Evolutionary conservation across 306 rosid genomes (phyloP), one percentile per base, ranked within the genome.

Genomic region (Quercus wislizeni): DNA sequence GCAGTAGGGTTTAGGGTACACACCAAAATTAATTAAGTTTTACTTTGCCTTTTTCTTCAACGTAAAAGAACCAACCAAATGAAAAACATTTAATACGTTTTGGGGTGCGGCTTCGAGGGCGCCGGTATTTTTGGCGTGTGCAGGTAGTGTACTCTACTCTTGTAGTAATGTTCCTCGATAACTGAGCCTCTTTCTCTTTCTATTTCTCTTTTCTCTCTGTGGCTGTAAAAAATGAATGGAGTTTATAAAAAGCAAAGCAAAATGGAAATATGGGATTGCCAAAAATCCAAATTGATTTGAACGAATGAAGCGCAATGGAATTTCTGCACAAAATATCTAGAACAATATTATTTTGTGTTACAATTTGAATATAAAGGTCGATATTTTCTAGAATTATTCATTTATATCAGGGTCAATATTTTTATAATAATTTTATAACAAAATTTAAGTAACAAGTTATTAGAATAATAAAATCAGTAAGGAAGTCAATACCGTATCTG

Each of bases 71-170:
- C n/a, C 6, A 11, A 68, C 20, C 75, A 46, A 73, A 12, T 30
- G 11, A 79, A 20, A 81, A 21, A 63, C 68, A 0, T 73, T 28
- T 78, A 74, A 79, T 76, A 71, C 54, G 21, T 9, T 55, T 77
- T 74, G 74, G 33, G 77, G 74, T 67, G 59, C 59, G 82, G 77
- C 93, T 69, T 91, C 86, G 92, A 91, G 96, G 91, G 55, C 93
- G 93, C 93, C 91, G 92, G 93, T 83, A 71, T 64, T 80, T 76
- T 88, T 82, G 86, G 86, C 89, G 88, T 85, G 84, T 89, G 64
- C 92, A 83, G 82, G 43, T 76, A 15, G 82, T 77, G 85, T 35
- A 67, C 72, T 3, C 33, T 65, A 18, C 49, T 68, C 23, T 33
- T 33, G 46, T 35, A 68, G 76, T 78, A 77, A 76, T 77, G 46